A percentile compares a stretch with the other conserved stretches of the same genome.
Evolutionary conservation across 2,329 filamentous ascomycete species (phyloP).

Genomic region (Penicillium sp.): DNA sequence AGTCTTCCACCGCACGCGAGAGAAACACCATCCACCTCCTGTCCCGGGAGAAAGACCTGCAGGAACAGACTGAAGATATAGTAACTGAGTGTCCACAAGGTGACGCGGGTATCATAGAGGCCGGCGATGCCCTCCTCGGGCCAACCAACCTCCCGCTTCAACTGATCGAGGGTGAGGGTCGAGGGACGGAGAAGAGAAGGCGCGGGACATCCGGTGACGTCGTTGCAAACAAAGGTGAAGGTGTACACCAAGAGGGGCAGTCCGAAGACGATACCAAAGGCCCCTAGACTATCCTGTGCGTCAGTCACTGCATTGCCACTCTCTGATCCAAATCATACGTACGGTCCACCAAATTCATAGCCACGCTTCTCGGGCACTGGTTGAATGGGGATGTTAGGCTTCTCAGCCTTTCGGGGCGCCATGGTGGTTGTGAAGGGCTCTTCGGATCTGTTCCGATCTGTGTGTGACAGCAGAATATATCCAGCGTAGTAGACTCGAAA

Average conservation of each 20-base stretch:
- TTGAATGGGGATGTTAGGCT: conserved; percentile 28
- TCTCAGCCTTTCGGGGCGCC: conserved; percentile 28
- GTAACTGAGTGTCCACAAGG: conserved; percentile 67
- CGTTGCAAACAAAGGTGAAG: conserved; percentile 83
- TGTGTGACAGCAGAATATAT: conserved; percentile 8
- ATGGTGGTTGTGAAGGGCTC: conserved; percentile 13
- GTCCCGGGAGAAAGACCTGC: conserved; percentile 69
- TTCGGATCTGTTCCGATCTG: too few species aligned
- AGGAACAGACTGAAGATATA: conserved; percentile 70
- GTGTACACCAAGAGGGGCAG: conserved; percentile 73
- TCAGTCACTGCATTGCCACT: conserved; percentile 9
- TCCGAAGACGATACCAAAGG: conserved; percentile 69
- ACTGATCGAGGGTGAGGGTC: conserved; percentile 61
- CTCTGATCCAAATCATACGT: conserved; percentile 19
- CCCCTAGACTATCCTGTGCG: conserved; percentile 57
- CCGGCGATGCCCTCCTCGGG: conserved; percentile 63
- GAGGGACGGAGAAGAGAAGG: conserved; percentile 70
- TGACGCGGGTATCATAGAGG: conserved; percentile 63
- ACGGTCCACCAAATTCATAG: conserved; percentile 46
- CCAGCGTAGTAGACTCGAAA: background rate
- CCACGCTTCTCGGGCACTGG: conserved; percentile 37
- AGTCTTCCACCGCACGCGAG: conserved; percentile 66
- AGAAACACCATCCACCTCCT: conserved; percentile 63
- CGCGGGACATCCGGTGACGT: conserved; percentile 82
- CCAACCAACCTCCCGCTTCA: conserved; percentile 81